Percentiles rank a stretch among this genome's conserved stretches.
phyloP scores from a whole-genome alignment of 805 yeast species.

The Metschnikowia lachancei region DNA sequence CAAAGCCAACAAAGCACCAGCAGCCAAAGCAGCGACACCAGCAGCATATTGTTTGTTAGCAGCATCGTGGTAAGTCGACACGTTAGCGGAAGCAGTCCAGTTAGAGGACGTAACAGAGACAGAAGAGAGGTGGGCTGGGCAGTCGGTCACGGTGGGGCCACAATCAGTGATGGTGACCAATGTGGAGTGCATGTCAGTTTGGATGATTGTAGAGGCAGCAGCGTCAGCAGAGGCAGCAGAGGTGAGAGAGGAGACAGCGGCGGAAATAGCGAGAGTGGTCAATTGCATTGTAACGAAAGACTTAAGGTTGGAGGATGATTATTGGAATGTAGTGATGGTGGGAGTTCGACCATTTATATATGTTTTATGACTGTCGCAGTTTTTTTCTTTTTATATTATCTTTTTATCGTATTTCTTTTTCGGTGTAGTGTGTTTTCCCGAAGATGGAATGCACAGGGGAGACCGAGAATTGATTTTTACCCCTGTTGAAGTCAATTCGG shows the following conservation, averaged over 20 bases:
- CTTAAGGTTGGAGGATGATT: slow-evolving; percentile 28
- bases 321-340: too few species aligned
- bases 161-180: slow-evolving; percentile 49
- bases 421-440: too few species aligned
- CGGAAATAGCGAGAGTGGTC: slow-evolving; percentile 37
- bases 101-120: slow-evolving; percentile 11
- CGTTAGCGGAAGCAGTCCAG: slow-evolving; percentile 29
- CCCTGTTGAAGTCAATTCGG: slow-evolving; percentile 1
- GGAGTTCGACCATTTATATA: slow-evolving; percentile 12
- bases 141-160: slow-evolving; percentile 45
- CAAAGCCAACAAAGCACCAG: slow-evolving; percentile 46
- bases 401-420: background rate
- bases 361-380: background rate
- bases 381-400: background rate
- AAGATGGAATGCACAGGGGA: too few species aligned
- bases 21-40: slow-evolving; percentile 48
- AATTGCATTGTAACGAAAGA: slow-evolving; percentile 43
- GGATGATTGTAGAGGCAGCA: slow-evolving; percentile 35
- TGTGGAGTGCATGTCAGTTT: slow-evolving; percentile 25
- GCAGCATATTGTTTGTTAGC: slow-evolving; percentile 38
- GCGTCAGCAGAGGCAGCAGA: too few species aligned
- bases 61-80: slow-evolving; percentile 33
- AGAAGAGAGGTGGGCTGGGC: slow-evolving; percentile 36
- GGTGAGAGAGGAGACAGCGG: slow-evolving; percentile 39
- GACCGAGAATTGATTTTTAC: background rate